These are phyloP conservation scores for Dactylellina haptotyla DNA, from an alignment of 2,329 filamentous ascomycete genomes.

Conservation along the genomic window DNA sequence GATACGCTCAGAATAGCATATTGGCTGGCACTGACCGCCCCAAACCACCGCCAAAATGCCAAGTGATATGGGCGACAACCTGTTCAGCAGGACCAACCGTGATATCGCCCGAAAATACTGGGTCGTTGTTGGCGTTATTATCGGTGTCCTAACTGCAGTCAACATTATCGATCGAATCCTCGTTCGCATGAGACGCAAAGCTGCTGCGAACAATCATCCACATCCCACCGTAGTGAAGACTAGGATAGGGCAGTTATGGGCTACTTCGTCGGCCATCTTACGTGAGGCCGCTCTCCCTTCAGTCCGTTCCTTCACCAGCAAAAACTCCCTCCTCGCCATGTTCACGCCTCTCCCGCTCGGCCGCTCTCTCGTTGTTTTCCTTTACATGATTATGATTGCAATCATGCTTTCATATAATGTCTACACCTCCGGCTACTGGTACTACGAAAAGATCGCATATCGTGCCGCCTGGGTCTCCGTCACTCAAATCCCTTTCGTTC, in stretches of 20 bases:
- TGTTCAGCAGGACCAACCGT: constrained; percentile 46
- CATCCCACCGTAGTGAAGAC: constrained; percentile 67
- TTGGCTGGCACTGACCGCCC: neutral
- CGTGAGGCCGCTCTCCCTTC: constrained; percentile 70
- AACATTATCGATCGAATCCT: constrained; percentile 47
- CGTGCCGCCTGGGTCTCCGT: constrained; percentile 75
- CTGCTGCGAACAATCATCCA: constrained; percentile 38
- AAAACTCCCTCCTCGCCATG: constrained; percentile 65
- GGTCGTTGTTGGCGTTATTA: constrained; percentile 49
- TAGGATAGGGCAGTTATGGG: constrained; percentile 66
- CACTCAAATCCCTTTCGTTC: constrained; percentile 73
- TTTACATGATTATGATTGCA: constrained; percentile 69
- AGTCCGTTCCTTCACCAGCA: constrained; percentile 65
- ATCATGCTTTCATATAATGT: constrained; percentile 61
- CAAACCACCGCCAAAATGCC: constrained; percentile 42
- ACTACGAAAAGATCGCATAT: constrained; percentile 73
- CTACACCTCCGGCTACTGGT: constrained; percentile 67
- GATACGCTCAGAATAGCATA: neutral
- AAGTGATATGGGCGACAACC: constrained; percentile 45
- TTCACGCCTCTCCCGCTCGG: constrained; percentile 70
- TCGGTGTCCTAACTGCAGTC: constrained; percentile 36
- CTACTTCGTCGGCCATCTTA: constrained; percentile 69
- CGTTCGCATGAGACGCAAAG: constrained; percentile 28
- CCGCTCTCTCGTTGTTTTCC: constrained; percentile 67
- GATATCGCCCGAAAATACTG: constrained; percentile 42